phyloP scores from a whole-genome alignment of 345 rosid genomes.

The Hypericum androsaemum region DNA sequence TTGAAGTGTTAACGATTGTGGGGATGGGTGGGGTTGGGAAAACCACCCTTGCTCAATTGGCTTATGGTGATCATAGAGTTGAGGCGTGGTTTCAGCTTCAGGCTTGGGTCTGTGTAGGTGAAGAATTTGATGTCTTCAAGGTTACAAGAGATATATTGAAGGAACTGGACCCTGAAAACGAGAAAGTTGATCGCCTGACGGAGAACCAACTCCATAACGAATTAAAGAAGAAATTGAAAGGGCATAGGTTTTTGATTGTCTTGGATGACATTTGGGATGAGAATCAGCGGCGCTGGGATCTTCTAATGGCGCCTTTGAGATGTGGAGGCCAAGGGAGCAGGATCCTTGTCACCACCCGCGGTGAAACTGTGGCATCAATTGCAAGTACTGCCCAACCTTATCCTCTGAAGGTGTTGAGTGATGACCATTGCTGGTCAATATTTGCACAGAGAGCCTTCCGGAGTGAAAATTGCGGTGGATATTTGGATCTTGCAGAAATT shows the following conservation, averaged over 20 bases:
- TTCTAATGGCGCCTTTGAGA: not conserved
- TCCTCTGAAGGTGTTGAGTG: not conserved
- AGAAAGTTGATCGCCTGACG: too few relatives aligned
- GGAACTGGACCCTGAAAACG: too few relatives aligned
- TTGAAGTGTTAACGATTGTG: slow-evolving; percentile 11
- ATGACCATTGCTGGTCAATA: slow-evolving; percentile 13
- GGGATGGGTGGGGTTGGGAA: slow-evolving; percentile 19
- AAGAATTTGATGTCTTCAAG: not conserved
- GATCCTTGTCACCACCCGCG: slow-evolving; percentile 3
- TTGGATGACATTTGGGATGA: slow-evolving; percentile 15
- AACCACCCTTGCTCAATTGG: slow-evolving; percentile 12
- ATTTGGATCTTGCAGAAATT: slow-evolving; percentile 1
- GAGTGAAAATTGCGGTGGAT: not conserved
- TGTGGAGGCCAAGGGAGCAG: not conserved
- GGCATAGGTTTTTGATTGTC: slow-evolving; percentile 5
- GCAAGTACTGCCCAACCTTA: not conserved
- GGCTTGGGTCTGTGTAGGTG: slow-evolving; percentile 8
- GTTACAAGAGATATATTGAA: slow-evolving; percentile 1
- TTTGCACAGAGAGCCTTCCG: slow-evolving; percentile 8
- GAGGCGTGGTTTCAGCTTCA: slow-evolving; percentile 1
- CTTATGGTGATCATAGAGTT: slow-evolving; percentile 1
- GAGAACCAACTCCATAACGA: not conserved
- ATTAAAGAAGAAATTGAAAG: not conserved
- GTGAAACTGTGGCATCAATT: not conserved
- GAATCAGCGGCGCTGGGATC: too few relatives aligned